Evolutionary conservation across 306 rosid species (phyloP).

Genomic region (Vigna hirtella): DNA sequence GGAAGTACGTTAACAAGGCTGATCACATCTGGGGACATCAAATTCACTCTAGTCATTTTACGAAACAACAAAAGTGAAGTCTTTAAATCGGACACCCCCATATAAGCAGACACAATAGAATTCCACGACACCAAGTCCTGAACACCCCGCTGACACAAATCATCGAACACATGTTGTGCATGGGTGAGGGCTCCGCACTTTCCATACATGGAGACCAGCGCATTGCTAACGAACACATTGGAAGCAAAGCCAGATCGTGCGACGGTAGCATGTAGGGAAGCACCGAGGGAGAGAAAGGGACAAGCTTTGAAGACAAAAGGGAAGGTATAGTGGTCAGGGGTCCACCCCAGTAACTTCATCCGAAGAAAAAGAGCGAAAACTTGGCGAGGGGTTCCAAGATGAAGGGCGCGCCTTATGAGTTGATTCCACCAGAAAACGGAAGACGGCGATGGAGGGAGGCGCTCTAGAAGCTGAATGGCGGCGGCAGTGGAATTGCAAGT

Average conservation of each 20-base stretch:
- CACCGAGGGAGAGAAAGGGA: slow-evolving; percentile 48
- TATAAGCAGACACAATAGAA: slow-evolving; percentile 68
- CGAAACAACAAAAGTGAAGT: slow-evolving; percentile 49
- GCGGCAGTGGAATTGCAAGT: slow-evolving; percentile 46
- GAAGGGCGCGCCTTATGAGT: slow-evolving; percentile 61
- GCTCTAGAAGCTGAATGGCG: slow-evolving; percentile 58
- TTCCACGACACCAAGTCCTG: slow-evolving; percentile 84
- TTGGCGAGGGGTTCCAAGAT: slow-evolving; percentile 37
- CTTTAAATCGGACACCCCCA: slow-evolving; percentile 47
- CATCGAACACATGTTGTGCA: slow-evolving; percentile 74
- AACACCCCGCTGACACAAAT: slow-evolving; percentile 61
- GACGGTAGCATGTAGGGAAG: slow-evolving; percentile 60
- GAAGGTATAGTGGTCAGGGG: slow-evolving; percentile 73
- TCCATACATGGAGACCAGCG: slow-evolving; percentile 78
- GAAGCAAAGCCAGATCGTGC: slow-evolving; percentile 58
- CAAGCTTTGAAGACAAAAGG: slow-evolving; percentile 83
- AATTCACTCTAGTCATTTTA: slow-evolving; percentile 48
- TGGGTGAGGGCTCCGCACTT: slow-evolving; percentile 52
- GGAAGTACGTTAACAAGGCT: slow-evolving; percentile 83
- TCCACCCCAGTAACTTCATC: slow-evolving; percentile 72
- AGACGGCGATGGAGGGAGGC: slow-evolving; percentile 50
- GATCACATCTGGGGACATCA: slow-evolving; percentile 61
- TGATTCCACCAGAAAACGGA: slow-evolving; percentile 84
- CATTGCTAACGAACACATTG: slow-evolving; percentile 83
- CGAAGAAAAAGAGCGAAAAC: slow-evolving; percentile 53